Evolutionary conservation across 345 rosid genomes (phyloP).

Genomic region (Iberis pinnata): DNA sequence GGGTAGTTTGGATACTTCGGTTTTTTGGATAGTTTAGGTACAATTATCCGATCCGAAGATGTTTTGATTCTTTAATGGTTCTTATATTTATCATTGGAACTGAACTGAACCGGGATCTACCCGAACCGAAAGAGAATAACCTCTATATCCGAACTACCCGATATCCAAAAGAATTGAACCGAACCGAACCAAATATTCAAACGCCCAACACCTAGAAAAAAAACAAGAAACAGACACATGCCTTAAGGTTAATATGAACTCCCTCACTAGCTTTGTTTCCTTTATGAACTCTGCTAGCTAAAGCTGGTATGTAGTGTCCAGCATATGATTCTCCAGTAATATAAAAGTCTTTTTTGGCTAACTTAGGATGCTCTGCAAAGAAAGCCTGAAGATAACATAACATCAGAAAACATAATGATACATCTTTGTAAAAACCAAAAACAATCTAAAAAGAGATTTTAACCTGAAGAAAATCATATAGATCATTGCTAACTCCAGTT

Average conservation of each 20-base stretch:
- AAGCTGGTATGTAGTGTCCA: constrained; percentile 98
- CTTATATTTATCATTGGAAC: no score
- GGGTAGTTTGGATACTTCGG: no score
- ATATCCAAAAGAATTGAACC: no score
- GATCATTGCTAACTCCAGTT: constrained; percentile 79
- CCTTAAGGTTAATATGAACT: constrained; percentile 83
- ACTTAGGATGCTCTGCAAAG: constrained; percentile 81
- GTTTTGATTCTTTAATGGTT: no score
- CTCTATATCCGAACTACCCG: no score
- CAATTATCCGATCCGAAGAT: no score
- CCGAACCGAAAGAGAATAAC: no score
- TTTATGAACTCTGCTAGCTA: constrained; percentile 80
- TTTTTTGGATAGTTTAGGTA: no score
- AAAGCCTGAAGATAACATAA: constrained; percentile 51
- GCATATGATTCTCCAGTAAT: constrained; percentile 99
- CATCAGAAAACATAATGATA: constrained; percentile 14
- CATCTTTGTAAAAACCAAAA: no score
- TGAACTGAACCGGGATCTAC: no score
- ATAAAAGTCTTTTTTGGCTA: constrained; percentile 71
- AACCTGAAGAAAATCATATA: constrained; percentile 97
- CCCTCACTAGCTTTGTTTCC: constrained; percentile 96
- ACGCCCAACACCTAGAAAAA: background rate
- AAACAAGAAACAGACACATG: constrained; percentile 12
- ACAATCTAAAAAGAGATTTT: no score
- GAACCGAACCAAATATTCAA: no score